A percentile compares a stretch with the other conserved stretches of the same genome.
These are phyloP conservation scores for Calonectria naviculata DNA, from an alignment of 2,329 filamentous ascomycete species.

Conservation along the genomic window DNA sequence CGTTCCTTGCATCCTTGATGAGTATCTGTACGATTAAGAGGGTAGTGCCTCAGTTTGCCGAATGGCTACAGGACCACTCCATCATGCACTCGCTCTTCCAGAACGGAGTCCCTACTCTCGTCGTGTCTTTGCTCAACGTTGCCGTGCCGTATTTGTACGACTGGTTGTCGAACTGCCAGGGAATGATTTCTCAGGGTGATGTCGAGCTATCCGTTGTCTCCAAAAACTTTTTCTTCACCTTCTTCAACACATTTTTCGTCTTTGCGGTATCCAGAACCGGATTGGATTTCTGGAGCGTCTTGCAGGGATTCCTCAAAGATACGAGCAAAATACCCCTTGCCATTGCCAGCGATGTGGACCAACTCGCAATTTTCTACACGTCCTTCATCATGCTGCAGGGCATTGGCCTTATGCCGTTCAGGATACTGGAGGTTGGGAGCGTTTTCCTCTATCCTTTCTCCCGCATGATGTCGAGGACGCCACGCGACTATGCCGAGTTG, in stretches of 20 bases:
- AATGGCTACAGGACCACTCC: conserved; percentile 74
- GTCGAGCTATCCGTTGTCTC: conserved; percentile 95
- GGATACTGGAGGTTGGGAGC: conserved; percentile 89
- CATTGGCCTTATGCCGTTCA: conserved; percentile 92
- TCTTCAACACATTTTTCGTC: conserved; percentile 98
- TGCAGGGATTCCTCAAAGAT: conserved; percentile 81
- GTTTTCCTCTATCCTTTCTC: conserved; percentile 86
- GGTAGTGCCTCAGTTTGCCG: conserved; percentile 76
- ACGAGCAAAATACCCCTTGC: conserved; percentile 81
- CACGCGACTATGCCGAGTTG: conserved; percentile 87
- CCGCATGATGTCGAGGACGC: conserved; percentile 83
- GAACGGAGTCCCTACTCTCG: conserved; percentile 86
- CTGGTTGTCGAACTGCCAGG: conserved; percentile 89
- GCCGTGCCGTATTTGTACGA: conserved; percentile 95
- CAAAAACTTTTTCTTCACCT: conserved; percentile 99
- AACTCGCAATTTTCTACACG: conserved; percentile 85
- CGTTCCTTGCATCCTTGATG: conserved; percentile 81
- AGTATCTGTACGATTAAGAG: conserved; percentile 84
- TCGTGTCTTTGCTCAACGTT: conserved; percentile 88
- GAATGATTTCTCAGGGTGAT: conserved; percentile 94
- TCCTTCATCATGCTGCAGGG: conserved; percentile 95
- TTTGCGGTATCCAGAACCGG: conserved; percentile 91
- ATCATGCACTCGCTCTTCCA: conserved; percentile 82
- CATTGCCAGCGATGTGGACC: conserved; percentile 80
- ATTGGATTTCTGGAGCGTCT: conserved; percentile 76